Evolutionary conservation across 345 rosid species (phyloP).

Genomic region (Eucalyptus polyanthemos): DNA sequence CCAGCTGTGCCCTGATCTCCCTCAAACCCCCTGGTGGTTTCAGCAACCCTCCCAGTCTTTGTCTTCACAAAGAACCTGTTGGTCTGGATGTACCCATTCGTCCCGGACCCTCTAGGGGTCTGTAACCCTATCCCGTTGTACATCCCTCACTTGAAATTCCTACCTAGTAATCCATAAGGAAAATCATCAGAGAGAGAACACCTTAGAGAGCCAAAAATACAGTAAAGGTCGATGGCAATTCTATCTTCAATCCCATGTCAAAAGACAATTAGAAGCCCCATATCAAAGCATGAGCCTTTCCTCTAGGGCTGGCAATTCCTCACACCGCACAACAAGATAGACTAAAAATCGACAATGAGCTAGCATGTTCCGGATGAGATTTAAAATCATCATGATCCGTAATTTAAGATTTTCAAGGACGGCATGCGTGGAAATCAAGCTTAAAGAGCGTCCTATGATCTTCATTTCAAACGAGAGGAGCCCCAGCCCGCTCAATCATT

Average conservation of each 20-base stretch:
- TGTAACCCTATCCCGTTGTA: constrained; percentile 92
- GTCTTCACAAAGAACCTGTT: constrained; percentile 80
- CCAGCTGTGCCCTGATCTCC: constrained; percentile 82
- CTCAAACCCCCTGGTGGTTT: constrained; percentile 48
- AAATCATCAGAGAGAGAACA: background rate
- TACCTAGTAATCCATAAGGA: background rate
- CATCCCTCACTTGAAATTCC: constrained; percentile 21
- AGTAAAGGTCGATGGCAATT: background rate
- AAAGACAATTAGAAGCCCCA: background rate
- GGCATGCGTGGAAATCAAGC: background rate
- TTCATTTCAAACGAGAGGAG: background rate
- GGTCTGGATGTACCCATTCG: constrained; percentile 85
- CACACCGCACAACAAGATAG: background rate
- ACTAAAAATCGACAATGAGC: background rate
- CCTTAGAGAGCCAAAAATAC: background rate
- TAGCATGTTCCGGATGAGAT: background rate
- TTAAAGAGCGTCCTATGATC: background rate
- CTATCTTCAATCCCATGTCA: background rate
- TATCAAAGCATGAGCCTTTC: background rate
- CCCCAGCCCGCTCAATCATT: background rate
- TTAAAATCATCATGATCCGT: background rate
- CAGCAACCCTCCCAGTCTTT: constrained; percentile 58
- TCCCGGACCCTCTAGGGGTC: constrained; percentile 96
- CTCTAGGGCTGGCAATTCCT: background rate
- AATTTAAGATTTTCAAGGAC: background rate